Percentiles rank a stretch among this genome's conserved stretches.
phyloP scores from a whole-genome alignment of 2,329 filamentous ascomycete species.

The Sporothrix variecibatus region DNA sequence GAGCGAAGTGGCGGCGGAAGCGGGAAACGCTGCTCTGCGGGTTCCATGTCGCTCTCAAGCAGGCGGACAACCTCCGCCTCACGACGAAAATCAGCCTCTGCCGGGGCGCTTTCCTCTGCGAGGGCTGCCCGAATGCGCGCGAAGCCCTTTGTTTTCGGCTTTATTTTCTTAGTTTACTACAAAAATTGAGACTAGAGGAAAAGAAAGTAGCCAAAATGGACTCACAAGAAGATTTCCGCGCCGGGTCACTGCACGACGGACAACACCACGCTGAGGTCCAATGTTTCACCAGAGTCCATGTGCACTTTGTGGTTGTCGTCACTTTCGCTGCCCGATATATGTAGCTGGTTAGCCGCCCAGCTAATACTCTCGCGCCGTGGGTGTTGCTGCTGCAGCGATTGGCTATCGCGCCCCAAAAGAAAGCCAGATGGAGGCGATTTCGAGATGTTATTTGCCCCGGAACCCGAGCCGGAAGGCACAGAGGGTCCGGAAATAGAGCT shows the following conservation, averaged over 20 bases:
- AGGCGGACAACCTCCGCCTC: slow-evolving; percentile 96
- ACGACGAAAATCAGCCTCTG: slow-evolving; percentile 84
- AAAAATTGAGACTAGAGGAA: not conserved
- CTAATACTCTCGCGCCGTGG: slow-evolving; percentile 85
- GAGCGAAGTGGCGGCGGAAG: slow-evolving; percentile 41
- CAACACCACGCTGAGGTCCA: slow-evolving; percentile 68
- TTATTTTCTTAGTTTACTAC: not conserved
- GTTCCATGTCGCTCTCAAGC: slow-evolving; percentile 78
- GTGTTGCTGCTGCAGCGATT: slow-evolving; percentile 35
- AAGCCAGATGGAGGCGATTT: slow-evolving; percentile 68
- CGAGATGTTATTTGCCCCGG: slow-evolving; percentile 47
- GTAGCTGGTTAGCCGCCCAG: slow-evolving; percentile 84
- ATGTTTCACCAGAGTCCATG: slow-evolving; percentile 48
- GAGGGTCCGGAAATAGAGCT: slow-evolving; percentile 42
- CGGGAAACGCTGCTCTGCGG: slow-evolving; percentile 42
- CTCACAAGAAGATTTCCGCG: slow-evolving; percentile 84
- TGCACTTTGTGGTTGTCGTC: slow-evolving; percentile 63
- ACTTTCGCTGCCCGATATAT: slow-evolving; percentile 79
- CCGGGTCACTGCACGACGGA: slow-evolving; percentile 79
- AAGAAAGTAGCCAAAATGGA: not conserved
- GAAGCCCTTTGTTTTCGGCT: slow-evolving; percentile 92
- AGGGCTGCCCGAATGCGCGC: slow-evolving; percentile 88
- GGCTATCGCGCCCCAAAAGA: slow-evolving; percentile 27
- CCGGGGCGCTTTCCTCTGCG: slow-evolving; percentile 80
- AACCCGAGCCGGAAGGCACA: slow-evolving; percentile 33